These are phyloP conservation scores for Septoria linicola DNA, from an alignment of 2,329 filamentous ascomycete species.

Conservation along the genomic window DNA sequence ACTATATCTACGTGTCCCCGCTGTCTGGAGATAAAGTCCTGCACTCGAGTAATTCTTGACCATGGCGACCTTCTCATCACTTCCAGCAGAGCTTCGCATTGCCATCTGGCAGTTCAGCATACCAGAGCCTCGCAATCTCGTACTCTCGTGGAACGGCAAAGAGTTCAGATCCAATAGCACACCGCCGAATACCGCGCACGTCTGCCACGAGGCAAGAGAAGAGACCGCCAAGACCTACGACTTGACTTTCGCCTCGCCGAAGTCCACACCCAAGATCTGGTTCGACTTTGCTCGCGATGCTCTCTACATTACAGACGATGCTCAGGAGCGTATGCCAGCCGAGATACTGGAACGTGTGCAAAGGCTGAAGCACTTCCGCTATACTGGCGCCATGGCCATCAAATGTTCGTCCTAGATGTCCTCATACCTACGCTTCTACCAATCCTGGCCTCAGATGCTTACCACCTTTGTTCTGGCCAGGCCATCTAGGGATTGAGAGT, in stretches of 20 bases:
- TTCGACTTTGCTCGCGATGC: constrained; percentile 16
- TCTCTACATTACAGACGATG: constrained; percentile 21
- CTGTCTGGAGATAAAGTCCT: not conserved
- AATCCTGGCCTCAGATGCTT: not conserved
- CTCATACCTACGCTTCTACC: not conserved
- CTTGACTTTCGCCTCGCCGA: constrained; percentile 15
- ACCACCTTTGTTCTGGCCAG: not conserved
- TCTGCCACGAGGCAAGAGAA: constrained; percentile 21
- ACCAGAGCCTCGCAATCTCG: constrained; percentile 18
- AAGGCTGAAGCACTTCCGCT: constrained; percentile 19
- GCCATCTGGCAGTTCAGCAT: constrained; percentile 21
- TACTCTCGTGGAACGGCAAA: constrained; percentile 18
- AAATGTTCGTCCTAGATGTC: constrained; percentile 17
- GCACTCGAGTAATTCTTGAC: not conserved
- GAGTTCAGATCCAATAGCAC: constrained; percentile 15
- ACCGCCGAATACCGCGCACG: constrained; percentile 17
- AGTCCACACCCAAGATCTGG: constrained; percentile 8
- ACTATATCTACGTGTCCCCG: not conserved
- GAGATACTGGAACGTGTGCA: not conserved
- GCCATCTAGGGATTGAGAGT: not conserved
- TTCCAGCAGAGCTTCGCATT: constrained; percentile 22
- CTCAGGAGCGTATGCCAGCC: constrained; percentile 4
- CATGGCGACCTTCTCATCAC: constrained; percentile 20
- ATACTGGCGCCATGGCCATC: constrained; percentile 18
- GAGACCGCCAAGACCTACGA: constrained; percentile 16